These are phyloP conservation scores for Pleodorina starrii DNA, from an alignment of 139 green algal species.

Conservation along the genomic window DNA sequence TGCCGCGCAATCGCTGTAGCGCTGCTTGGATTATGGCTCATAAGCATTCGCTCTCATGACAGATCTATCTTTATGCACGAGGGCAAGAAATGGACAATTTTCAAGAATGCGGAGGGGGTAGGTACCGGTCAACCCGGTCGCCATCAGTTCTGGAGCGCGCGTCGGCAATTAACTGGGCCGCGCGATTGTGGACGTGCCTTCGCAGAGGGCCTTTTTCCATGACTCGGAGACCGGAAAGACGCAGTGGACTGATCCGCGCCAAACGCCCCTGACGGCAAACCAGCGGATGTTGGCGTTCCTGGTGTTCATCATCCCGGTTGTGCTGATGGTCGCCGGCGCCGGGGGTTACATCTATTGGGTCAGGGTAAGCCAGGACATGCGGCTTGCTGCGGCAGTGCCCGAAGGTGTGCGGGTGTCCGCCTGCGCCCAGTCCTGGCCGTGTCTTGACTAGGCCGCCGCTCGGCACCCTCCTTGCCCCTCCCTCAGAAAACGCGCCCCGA, in stretches of 20 bases:
- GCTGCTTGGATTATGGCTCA: not conserved
- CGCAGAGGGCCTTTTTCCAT: slow-evolving; percentile 43
- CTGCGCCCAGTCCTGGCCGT: no score
- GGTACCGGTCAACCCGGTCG: not conserved
- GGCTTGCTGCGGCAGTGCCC: not conserved
- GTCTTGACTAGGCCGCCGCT: no score
- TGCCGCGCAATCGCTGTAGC: slow-evolving; percentile 15
- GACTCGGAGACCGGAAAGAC: not conserved
- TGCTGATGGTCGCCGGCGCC: slow-evolving; percentile 21
- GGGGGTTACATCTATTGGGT: slow-evolving; percentile 22
- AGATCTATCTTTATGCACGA: slow-evolving; percentile 7
- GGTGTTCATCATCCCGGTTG: slow-evolving; percentile 8
- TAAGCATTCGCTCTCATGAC: not conserved
- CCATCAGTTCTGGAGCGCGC: no score
- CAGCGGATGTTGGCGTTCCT: not conserved
- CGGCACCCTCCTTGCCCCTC: not conserved
- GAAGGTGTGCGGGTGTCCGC: not conserved
- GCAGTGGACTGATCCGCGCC: slow-evolving; percentile 33
- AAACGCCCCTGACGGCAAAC: not conserved
- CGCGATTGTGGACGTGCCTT: not conserved
- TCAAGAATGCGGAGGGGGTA: slow-evolving; percentile 13
- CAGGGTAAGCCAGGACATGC: not conserved
- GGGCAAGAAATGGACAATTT: slow-evolving; percentile 1
- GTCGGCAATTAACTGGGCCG: no score
- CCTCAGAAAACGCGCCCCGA: slow-evolving; percentile 17